These are phyloP conservation scores for Eutrema japonicum DNA, from an alignment of 345 rosid species.

Conservation along the genomic window DNA sequence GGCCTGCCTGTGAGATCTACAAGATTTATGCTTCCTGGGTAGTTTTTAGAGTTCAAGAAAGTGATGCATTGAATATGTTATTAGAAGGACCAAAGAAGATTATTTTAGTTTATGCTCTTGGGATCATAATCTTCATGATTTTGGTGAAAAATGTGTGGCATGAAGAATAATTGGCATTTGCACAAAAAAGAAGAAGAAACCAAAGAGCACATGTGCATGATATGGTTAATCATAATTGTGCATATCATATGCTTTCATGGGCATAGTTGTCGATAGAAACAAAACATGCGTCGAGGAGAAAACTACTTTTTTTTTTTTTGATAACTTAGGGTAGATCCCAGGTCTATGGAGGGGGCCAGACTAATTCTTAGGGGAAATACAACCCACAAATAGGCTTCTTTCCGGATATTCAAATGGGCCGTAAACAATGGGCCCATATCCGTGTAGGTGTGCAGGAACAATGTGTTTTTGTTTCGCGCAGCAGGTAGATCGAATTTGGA, in stretches of 20 bases:
- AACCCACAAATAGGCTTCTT: no score
- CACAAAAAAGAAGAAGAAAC: background rate
- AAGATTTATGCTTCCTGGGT: background rate
- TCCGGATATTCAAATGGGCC: no score
- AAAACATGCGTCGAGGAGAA: constrained; percentile 31
- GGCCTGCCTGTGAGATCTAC: background rate
- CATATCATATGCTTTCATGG: constrained; percentile 35
- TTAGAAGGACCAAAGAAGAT: background rate
- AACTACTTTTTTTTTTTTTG: no score
- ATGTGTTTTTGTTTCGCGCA: no score
- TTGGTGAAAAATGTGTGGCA: constrained; percentile 1
- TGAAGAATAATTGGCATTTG: constrained; percentile 13
- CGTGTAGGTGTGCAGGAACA: no score
- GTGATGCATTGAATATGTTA: background rate
- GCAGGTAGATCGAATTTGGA: no score
- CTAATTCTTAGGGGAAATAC: no score
- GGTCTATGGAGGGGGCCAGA: no score
- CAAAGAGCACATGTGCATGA: constrained; percentile 38
- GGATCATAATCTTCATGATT: constrained; percentile 1
- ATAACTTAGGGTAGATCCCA: no score
- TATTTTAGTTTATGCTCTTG: constrained; percentile 13
- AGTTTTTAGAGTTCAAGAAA: background rate
- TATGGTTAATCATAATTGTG: constrained; percentile 34
- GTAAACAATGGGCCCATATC: no score
- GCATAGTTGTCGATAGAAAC: constrained; percentile 42